These are phyloP conservation scores for Carex kokanica DNA, from an alignment of 176 grass and related monocot species.

Conservation along the genomic window DNA sequence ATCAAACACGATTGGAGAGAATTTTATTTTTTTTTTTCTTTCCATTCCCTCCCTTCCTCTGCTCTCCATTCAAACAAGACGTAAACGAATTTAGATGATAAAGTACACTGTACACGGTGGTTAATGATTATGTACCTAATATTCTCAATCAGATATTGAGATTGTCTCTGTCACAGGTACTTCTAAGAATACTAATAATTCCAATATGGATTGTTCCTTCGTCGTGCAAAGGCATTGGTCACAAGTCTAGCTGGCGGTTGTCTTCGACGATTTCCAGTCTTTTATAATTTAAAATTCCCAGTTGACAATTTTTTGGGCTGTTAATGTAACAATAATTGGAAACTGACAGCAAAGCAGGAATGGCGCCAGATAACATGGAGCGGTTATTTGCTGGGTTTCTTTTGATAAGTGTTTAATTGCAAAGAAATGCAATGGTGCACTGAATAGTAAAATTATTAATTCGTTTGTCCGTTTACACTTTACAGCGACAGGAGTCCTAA, in stretches of 20 bases:
- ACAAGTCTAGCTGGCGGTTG: not conserved
- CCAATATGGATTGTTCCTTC: not conserved
- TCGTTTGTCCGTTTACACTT: not conserved
- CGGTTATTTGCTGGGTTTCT: not conserved
- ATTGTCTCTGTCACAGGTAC: not conserved
- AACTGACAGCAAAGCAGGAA: slow-evolving; percentile 1
- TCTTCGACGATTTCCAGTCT: not conserved
- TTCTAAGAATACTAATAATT: not conserved
- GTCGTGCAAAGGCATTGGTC: not conserved
- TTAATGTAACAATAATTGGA: not conserved
- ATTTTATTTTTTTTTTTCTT: too few species aligned
- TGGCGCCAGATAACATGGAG: not conserved
- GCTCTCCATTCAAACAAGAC: too few species aligned
- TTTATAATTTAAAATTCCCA: not conserved
- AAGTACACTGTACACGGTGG: not conserved
- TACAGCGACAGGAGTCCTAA: not conserved
- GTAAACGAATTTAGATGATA: not conserved
- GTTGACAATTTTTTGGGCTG: not conserved
- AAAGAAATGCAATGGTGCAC: not conserved
- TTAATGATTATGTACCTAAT: not conserved
- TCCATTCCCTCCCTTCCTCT: too few species aligned
- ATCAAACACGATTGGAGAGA: too few species aligned
- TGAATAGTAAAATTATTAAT: not conserved
- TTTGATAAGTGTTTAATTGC: not conserved
- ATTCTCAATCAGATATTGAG: not conserved